Evolutionary conservation across 768 basidiomycete genomes (phyloP).

Genomic region (Dentipellis fragilis): DNA sequence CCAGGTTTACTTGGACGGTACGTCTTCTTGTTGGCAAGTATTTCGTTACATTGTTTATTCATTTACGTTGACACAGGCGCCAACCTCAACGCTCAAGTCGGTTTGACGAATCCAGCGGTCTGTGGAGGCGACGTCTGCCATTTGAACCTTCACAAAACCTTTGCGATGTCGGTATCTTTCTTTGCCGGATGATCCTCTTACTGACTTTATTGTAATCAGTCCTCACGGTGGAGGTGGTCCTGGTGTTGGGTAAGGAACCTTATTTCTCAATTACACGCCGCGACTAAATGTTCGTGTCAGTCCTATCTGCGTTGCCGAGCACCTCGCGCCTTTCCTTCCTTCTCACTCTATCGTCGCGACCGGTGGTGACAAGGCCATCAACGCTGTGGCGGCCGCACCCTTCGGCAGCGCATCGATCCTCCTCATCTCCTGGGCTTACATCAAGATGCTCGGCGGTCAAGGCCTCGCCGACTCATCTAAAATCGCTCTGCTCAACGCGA

Average conservation of each 20-base stretch:
- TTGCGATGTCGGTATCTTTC: constrained; percentile 63
- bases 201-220: constrained; percentile 26
- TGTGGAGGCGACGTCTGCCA: constrained; percentile 98
- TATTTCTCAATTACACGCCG: neutral
- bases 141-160: constrained; percentile 96
- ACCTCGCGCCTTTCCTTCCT: constrained; percentile 92
- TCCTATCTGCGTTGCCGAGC: constrained; percentile 90
- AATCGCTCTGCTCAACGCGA: constrained; percentile 86
- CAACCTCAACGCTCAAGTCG: constrained; percentile 91
- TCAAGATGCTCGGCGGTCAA: constrained; percentile 97
- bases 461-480: constrained; percentile 83
- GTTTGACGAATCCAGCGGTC: constrained; percentile 85
- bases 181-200: neutral
- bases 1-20: constrained; percentile 93
- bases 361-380: constrained; percentile 63
- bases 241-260: constrained; percentile 68
- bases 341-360: constrained; percentile 67
- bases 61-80: constrained; percentile 37
- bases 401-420: constrained; percentile 94
- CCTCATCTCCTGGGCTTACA: constrained; percentile 97
- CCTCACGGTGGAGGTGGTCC: constrained; percentile 98
- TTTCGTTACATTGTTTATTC: constrained; percentile 3
- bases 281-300: constrained; percentile 23
- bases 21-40: neutral
- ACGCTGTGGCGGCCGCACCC: constrained; percentile 85